Conservation (phyloP, 31 red algal genomes). For the Odonthalia washingtoniensis region DNA sequence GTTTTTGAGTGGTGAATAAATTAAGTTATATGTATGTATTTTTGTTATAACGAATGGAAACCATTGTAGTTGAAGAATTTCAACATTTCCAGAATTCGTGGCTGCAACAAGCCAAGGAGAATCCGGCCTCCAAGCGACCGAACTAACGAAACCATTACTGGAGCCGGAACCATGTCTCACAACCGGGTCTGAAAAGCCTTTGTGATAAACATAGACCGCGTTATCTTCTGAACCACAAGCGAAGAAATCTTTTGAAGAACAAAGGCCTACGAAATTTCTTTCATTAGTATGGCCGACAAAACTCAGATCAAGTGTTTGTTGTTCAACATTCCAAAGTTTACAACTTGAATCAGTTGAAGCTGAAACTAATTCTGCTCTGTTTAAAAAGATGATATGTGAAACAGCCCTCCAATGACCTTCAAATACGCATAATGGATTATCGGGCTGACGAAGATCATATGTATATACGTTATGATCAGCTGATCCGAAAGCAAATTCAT, state of each 20-base stretch:
- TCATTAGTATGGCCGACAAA: conserved; percentile 87
- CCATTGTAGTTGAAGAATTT: conserved; percentile 45
- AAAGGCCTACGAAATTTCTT: conserved; percentile 88
- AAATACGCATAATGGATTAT: conserved; percentile 69
- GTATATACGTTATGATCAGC: conserved; percentile 85
- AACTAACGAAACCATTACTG: conserved; percentile 47
- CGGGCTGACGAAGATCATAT: conserved; percentile 79
- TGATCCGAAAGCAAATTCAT: conserved; percentile 82
- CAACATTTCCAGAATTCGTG: conserved; percentile 52
- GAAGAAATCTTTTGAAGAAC: conserved; percentile 69
- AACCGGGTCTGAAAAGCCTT: conserved; percentile 60
- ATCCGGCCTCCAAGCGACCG: conserved; percentile 59
- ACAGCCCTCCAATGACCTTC: conserved; percentile 80
- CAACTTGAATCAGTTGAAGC: conserved; percentile 88
- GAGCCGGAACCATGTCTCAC: conserved; percentile 65
- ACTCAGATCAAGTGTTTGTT: conserved; percentile 34
- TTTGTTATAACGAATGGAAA: too few species aligned
- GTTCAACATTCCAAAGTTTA: conserved; percentile 85
- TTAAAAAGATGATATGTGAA: conserved; percentile 80
- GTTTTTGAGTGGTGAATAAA: too few species aligned
- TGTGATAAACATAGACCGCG: conserved; percentile 86
- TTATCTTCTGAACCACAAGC: conserved; percentile 92
- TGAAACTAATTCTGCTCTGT: conserved; percentile 67
- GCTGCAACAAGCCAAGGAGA: conserved; percentile 57
- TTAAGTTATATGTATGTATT: too few species aligned